Base-by-base conservation (phyloP, 2,329 filamentous ascomycete species). In the Botryotinia calthae region DNA sequence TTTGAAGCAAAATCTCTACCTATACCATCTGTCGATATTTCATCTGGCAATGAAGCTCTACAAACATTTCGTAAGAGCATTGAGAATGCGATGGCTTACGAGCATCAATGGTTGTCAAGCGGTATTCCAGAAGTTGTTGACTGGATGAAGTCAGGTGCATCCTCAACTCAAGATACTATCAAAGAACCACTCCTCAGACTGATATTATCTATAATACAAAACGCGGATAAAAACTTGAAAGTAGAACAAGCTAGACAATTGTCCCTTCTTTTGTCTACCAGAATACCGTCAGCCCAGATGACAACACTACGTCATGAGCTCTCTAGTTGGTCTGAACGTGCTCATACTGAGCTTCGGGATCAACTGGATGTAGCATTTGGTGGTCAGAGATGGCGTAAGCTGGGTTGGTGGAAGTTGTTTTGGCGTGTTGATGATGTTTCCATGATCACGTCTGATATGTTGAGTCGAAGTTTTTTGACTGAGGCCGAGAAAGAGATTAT, bases 341-440 rank as follows among this genome's bases (percentile, higher is more conserved):
- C 93, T 0, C 95, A 98, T 80, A 87, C 89, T 0, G 95, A 98
- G 82, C 86, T 98, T 12, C 93, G 94, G 75, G 87, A 91, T 68
- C 88, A 94, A 77, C 88, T 98, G 2, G 91, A 95, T 76, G 83
- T 89, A 62, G 94, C 93, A 0, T 95, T 98, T 77, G 85, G 87
- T 0, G 90, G 92, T n/a, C 86, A 84, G 28, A 86, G 90, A 56
- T 98, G 95, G 95, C 88, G 89, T 40, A 91, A 92, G 75, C 85
- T 97, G 6, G 87, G 90, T 25, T 98, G 95, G 95, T 98, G 94
- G 92, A 97, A 97, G 81, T 87, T 98, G 0, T 94, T 97, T 80
- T 97, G 94, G 94, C 90, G 94, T 31, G 94, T 96, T 37, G 95
- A 98, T 80, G 95, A 98, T 78, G 93, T 98, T 18, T 89, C 90